These are phyloP conservation scores for Metarhizium album DNA, from an alignment of 2,329 filamentous ascomycete genomes.

Conservation along the genomic window DNA sequence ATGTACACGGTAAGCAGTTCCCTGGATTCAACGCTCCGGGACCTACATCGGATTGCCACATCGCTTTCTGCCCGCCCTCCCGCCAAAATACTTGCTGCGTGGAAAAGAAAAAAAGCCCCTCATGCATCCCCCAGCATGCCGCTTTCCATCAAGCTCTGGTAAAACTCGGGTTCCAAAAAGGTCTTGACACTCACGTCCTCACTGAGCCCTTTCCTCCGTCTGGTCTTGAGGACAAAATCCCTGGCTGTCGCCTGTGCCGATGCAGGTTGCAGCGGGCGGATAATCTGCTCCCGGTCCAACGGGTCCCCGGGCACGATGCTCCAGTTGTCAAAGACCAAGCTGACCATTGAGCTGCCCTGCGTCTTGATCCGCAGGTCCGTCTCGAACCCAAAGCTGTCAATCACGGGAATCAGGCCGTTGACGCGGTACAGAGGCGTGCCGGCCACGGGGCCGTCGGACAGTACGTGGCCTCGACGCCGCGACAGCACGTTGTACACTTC, in stretches of 20 bases:
- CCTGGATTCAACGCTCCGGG: too few species aligned
- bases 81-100: too few species aligned
- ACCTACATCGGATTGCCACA: too few species aligned
- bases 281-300: slow-evolving; percentile 73
- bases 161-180: slow-evolving; percentile 91
- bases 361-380: slow-evolving; percentile 95
- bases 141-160: slow-evolving; percentile 77
- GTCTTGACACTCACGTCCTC: slow-evolving; percentile 95
- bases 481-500: slow-evolving; percentile 88
- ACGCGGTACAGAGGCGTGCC: slow-evolving; percentile 91
- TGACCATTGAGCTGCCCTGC: slow-evolving; percentile 82
- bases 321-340: slow-evolving; percentile 92
- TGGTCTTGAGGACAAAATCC: slow-evolving; percentile 94
- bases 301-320: slow-evolving; percentile 92
- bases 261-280: slow-evolving; percentile 79
- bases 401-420: slow-evolving; percentile 83
- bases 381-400: slow-evolving; percentile 96
- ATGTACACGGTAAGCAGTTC: too few species aligned
- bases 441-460: slow-evolving; percentile 87
- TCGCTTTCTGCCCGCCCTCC: background rate
- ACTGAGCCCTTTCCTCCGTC: slow-evolving; percentile 82
- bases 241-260: slow-evolving; percentile 79
- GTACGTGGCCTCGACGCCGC: slow-evolving; percentile 78
- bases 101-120: too few species aligned
- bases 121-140: slow-evolving; percentile 60